Evolutionary conservation across 805 yeast species (phyloP), one percentile per base, ranked within the genome.

Genomic region (Metschnikowia similis): DNA sequence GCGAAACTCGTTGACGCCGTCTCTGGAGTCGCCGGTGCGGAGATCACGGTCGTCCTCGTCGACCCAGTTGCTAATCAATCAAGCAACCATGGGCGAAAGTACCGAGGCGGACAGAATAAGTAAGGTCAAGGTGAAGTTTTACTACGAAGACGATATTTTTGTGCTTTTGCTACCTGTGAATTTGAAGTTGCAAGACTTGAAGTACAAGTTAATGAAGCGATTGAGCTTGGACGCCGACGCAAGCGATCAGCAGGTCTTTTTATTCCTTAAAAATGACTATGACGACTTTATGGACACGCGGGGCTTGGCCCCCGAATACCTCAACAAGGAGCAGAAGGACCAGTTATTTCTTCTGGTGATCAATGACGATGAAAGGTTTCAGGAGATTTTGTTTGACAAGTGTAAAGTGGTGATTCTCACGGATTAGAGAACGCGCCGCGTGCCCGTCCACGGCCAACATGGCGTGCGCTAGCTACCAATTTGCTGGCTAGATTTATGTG

Each of bases 101-200:
- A 14, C 10, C 14, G 46, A 35, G 27, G 13, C 17, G 10, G 65
- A 46, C 13, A 60, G 60, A 45, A 56, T 41, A 21, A 27, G 60
- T 35, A 81, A 80, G 58, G 69, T 74, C 16, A 87, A 87, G 64
- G 79, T 87, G 46, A 87, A 87, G 64, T 85, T 87, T 60, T 87
- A 84, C 63, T 86, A 81, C 60, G 84, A 83, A 51, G 94, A 86
- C 59, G 96, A 87, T 62, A 87, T 87, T 13, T 87, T 87, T 71
- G 94, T 89, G 1, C 72, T 87, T 38, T 66, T 82, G 52, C 68
- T 83, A 35, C 81, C 82, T 31, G 60, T 71, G 11, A 72, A 69
- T 52, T 75, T 78, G 45, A 68, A 79, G 4, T 63, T 79, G 41
- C 70, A 66, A 32, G 85, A 80, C 50, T 61, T 83, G 50, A 75